These are phyloP conservation scores for Apiosordaria backusii DNA, from an alignment of 495 filamentous ascomycete genomes.

Conservation along the genomic window DNA sequence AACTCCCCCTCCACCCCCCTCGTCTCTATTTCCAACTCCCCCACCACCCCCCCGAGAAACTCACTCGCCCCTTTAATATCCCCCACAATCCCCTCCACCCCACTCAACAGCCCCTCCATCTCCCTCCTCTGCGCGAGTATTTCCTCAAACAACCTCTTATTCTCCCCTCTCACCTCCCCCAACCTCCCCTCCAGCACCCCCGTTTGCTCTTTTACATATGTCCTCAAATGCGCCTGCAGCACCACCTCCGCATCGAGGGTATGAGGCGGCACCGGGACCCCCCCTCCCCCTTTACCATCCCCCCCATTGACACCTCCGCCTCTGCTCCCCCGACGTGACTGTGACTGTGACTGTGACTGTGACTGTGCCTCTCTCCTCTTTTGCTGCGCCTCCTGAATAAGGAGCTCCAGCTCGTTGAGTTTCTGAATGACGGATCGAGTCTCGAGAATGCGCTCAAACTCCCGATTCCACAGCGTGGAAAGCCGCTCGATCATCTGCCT, in stretches of 20 bases:
- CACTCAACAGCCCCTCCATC: conserved; percentile 62
- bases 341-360: no score
- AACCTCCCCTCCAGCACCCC: conserved; percentile 58
- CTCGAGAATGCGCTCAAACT: conserved; percentile 74
- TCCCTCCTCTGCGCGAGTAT: conserved; percentile 67
- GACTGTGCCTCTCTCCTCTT: conserved; percentile 47
- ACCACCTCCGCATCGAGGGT: conserved; percentile 65
- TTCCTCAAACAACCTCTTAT: conserved; percentile 57
- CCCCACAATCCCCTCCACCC: conserved; percentile 61
- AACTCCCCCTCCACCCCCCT: conserved; percentile 47
- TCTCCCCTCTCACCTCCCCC: conserved; percentile 59
- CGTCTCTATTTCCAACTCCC: conserved; percentile 46
- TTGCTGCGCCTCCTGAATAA: conserved; percentile 66
- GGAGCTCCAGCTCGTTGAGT: conserved; percentile 77
- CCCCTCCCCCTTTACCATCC: conserved; percentile 25
- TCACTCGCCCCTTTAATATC: conserved; percentile 66
- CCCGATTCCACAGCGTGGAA: conserved; percentile 56
- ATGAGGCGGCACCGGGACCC: conserved; percentile 53
- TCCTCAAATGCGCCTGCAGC: conserved; percentile 66
- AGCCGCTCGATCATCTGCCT: conserved; percentile 64
- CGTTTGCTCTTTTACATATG: conserved; percentile 60
- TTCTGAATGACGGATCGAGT: conserved; percentile 66
- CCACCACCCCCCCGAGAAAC: conserved; percentile 43
- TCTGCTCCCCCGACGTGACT: no score
- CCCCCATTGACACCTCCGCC: no score